A percentile compares a stretch with the other conserved stretches of the same genome.
Evolutionary conservation across 2,329 filamentous ascomycete genomes (phyloP).

Genomic region (Dryadomyces quercus-mongolicae): DNA sequence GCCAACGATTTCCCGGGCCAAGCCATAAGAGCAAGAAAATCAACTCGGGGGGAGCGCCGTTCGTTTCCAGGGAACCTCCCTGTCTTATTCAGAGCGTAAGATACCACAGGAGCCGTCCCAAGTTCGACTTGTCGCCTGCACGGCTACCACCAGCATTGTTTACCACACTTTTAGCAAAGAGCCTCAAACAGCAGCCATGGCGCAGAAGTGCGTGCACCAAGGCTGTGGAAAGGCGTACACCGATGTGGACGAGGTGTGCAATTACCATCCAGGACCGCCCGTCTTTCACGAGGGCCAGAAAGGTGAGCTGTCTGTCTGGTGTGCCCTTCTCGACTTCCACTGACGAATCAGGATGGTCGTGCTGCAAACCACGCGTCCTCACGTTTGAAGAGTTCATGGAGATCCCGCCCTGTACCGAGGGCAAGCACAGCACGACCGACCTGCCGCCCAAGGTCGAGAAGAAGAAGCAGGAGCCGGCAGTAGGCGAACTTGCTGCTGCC

Average conservation of each 20-base stretch:
- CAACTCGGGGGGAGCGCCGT: not conserved
- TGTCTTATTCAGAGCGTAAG: too few species aligned
- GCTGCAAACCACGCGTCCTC: constrained; percentile 91
- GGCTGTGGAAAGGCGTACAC: constrained; percentile 85
- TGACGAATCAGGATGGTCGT: constrained; percentile 74
- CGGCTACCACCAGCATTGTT: too few species aligned
- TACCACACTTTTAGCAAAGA: constrained; percentile 1
- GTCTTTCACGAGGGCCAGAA: constrained; percentile 98
- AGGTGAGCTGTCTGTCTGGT: constrained; percentile 42
- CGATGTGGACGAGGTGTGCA: constrained; percentile 70
- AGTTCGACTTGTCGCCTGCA: too few species aligned
- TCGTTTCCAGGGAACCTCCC: too few species aligned
- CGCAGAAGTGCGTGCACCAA: constrained; percentile 88
- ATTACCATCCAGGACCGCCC: constrained; percentile 87
- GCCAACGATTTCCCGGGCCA: constrained; percentile 1
- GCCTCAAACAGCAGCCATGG: constrained; percentile 31
- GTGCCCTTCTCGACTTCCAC: not conserved
- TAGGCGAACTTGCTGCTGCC: constrained; percentile 13
- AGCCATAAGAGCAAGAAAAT: not conserved
- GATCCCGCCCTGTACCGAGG: constrained; percentile 85
- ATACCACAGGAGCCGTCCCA: too few species aligned
- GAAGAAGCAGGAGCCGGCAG: constrained; percentile 40
- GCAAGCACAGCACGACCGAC: constrained; percentile 84
- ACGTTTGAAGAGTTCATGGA: constrained; percentile 96
- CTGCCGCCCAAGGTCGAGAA: constrained; percentile 49